A percentile compares a stretch with the other conserved stretches of the same genome.
Conservation (phyloP, 2,329 filamentous ascomycete genomes). For the Colletotrichum endophyticum region DNA sequence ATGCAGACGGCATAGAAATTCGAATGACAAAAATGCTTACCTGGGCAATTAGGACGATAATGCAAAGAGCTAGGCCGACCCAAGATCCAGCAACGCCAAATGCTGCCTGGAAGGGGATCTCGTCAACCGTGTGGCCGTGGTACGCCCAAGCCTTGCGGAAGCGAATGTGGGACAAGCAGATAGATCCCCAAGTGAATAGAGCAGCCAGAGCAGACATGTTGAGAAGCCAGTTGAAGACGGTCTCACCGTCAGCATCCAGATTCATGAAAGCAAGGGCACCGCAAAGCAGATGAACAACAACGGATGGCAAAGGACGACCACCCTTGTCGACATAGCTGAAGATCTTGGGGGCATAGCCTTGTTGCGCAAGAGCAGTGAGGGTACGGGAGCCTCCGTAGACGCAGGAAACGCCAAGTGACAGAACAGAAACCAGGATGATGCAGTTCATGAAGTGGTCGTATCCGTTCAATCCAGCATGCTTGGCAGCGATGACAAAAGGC, state of each 20-base stretch:
- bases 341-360: slow-evolving; percentile 61
- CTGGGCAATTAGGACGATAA: slow-evolving; percentile 62
- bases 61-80: slow-evolving; percentile 63
- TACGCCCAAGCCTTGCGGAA: slow-evolving; percentile 69
- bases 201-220: slow-evolving; percentile 69
- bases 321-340: slow-evolving; percentile 63
- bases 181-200: slow-evolving; percentile 73
- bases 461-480: slow-evolving; percentile 53
- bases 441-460: slow-evolving; percentile 64
- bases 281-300: slow-evolving; percentile 50
- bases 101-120: slow-evolving; percentile 69
- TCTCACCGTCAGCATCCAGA: slow-evolving; percentile 46
- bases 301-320: slow-evolving; percentile 59
- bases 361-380: slow-evolving; percentile 62
- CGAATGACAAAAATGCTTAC: slow-evolving; percentile 22
- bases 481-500: slow-evolving; percentile 63
- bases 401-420: slow-evolving; percentile 63
- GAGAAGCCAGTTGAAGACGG: slow-evolving; percentile 69
- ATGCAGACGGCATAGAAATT: fast-evolving
- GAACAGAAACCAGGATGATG: slow-evolving; percentile 62
- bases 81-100: slow-evolving; percentile 69
- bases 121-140: slow-evolving; percentile 66
- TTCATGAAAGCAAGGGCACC: slow-evolving; percentile 56
- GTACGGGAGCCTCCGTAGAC: slow-evolving; percentile 66
- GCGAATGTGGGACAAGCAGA: slow-evolving; percentile 72